phyloP scores from a whole-genome alignment of 2,329 filamentous ascomycete species.

The Pseudogymnoascus sp. region DNA sequence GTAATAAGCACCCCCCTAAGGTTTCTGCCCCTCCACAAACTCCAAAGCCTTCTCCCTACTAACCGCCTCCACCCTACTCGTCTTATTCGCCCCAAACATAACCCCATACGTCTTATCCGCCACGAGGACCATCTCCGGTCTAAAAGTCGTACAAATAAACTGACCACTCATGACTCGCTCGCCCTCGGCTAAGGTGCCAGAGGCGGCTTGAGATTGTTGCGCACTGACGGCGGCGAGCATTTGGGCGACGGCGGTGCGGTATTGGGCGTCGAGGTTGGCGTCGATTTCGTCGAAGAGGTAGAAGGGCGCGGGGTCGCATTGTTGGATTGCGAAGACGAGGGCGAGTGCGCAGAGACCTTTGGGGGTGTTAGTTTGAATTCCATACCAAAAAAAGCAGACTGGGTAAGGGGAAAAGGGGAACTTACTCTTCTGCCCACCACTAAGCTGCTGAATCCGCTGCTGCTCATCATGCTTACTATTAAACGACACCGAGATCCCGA shows the following conservation, averaged over 20 bases:
- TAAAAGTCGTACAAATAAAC: constrained; percentile 98
- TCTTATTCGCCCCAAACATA: constrained; percentile 82
- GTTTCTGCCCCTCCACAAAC: constrained; percentile 79
- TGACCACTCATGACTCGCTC: constrained; percentile 49
- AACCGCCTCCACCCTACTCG: constrained; percentile 87
- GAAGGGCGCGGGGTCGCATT: constrained; percentile 93
- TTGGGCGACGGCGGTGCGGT: constrained; percentile 87
- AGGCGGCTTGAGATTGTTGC: constrained; percentile 47
- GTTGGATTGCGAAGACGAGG: constrained; percentile 96
- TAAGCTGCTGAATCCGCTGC: constrained; percentile 93
- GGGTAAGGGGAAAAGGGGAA: constrained; percentile 15
- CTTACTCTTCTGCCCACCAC: constrained; percentile 94
- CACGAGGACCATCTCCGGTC: constrained; percentile 89
- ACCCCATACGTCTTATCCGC: constrained; percentile 98
- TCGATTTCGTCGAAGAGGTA: constrained; percentile 99
- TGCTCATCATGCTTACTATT: constrained; percentile 98
- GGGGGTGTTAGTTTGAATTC: constrained; percentile 15
- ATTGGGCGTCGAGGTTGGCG: constrained; percentile 95
- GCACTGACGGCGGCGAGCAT: constrained; percentile 73
- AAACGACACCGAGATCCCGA: constrained; percentile 95
- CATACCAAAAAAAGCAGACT: no score
- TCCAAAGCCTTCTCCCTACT: constrained; percentile 77
- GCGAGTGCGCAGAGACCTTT: constrained; percentile 89
- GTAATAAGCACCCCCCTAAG: constrained; percentile 10
- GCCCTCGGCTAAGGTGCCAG: constrained; percentile 31